A percentile compares a stretch with the other conserved stretches of the same genome.
Conservation (phyloP, 768 basidiomycete genomes). For the Trametes cingulata region DNA sequence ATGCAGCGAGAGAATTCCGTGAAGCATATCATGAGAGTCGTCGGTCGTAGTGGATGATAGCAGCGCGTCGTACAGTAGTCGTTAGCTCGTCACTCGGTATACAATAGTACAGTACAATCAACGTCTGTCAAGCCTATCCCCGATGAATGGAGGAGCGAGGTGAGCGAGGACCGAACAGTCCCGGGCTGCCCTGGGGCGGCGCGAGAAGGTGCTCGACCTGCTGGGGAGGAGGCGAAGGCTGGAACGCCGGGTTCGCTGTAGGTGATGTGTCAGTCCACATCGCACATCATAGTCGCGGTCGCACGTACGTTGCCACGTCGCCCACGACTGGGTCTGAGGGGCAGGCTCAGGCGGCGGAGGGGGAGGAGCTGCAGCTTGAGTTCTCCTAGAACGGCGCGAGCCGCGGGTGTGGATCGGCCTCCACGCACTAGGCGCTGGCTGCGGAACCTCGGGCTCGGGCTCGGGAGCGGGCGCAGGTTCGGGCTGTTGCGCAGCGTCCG, state of each 20-base stretch:
- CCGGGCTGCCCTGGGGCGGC: conserved; percentile 58
- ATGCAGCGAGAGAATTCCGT: conserved; percentile 4
- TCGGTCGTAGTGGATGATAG: conserved; percentile 5
- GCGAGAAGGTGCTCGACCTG: conserved; percentile 54
- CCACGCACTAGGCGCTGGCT: conserved; percentile 25
- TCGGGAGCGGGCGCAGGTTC: conserved; percentile 26
- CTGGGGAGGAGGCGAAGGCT: conserved; percentile 61
- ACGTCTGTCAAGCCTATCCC: not conserved
- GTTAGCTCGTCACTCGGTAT: conserved; percentile 1
- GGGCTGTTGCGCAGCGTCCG: conserved; percentile 24
- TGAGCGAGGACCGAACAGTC: conserved; percentile 80
- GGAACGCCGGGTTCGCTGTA: conserved; percentile 57
- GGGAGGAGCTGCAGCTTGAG: conserved; percentile 20
- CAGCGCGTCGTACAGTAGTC: conserved; percentile 10
- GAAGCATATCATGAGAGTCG: conserved; percentile 4
- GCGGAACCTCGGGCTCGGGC: conserved; percentile 21
- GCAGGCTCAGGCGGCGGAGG: conserved; percentile 22
- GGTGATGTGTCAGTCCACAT: conserved; percentile 8
- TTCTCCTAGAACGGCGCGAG: conserved; percentile 18
- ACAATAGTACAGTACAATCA: not conserved
- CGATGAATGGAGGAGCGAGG: conserved; percentile 42
- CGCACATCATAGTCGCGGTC: not conserved
- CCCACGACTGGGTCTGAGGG: conserved; percentile 37
- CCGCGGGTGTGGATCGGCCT: conserved; percentile 14
- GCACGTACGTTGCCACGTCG: conserved; percentile 45